These are phyloP conservation scores for Elsinoe ampelina DNA, from an alignment of 2,329 filamentous ascomycete species.

Conservation along the genomic window DNA sequence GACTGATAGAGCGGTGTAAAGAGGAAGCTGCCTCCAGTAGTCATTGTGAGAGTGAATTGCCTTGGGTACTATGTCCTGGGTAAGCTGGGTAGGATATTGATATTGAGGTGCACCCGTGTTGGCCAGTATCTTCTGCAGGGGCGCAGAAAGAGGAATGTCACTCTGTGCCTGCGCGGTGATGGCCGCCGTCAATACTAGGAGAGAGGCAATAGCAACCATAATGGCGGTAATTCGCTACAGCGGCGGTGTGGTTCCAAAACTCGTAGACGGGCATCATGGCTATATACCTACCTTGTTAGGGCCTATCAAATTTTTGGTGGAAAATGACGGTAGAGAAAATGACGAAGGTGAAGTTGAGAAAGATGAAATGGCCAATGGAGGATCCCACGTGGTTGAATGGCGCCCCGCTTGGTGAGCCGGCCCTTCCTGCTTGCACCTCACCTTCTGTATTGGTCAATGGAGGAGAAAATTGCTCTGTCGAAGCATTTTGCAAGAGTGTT, in stretches of 20 bases:
- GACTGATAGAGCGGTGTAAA: conserved; percentile 45
- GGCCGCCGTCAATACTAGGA: conserved; percentile 11
- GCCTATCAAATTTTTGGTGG: not conserved
- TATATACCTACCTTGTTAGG: not conserved
- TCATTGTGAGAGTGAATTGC: conserved; percentile 51
- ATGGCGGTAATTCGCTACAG: not conserved
- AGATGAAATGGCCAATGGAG: not conserved
- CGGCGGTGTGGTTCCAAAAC: not conserved
- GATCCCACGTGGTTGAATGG: not conserved
- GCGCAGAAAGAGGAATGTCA: conserved; percentile 34
- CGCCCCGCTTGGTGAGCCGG: not conserved
- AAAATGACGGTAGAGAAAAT: not conserved
- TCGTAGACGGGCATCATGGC: not conserved
- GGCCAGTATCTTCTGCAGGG: conserved; percentile 47
- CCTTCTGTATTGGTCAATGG: not conserved
- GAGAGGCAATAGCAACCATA: not conserved
- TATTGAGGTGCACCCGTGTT: conserved; percentile 45
- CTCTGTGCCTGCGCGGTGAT: conserved; percentile 20
- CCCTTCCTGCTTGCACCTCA: not conserved
- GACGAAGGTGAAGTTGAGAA: not conserved
- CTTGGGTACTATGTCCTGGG: conserved; percentile 48
- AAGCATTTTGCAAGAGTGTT: too few species aligned
- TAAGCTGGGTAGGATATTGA: conserved; percentile 53
- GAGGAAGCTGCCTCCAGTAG: conserved; percentile 43
- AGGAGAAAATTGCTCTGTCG: too few species aligned